phyloP scores from a whole-genome alignment of 257 asterid genomes.

The Nicotiana noctiflora region DNA sequence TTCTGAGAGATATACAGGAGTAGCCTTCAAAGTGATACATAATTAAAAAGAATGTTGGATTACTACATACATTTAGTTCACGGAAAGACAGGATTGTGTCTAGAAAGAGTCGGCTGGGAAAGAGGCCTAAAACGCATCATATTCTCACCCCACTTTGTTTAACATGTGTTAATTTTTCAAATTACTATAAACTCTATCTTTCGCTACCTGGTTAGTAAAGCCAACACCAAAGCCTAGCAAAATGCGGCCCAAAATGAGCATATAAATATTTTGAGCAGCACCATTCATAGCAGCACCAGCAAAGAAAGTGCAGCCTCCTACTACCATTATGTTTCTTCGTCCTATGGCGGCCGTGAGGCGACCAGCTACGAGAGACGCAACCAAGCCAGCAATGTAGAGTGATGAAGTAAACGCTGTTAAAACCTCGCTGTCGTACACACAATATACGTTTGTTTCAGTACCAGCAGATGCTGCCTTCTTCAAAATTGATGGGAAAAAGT shows the following conservation, averaged over 20 bases:
- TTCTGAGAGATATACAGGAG: constrained; percentile 16
- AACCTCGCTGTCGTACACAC: constrained; percentile 16
- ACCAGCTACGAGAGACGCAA: constrained; percentile 15
- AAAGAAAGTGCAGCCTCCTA: constrained; percentile 17
- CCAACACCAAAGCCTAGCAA: constrained; percentile 24
- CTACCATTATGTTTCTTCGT: constrained; percentile 16
- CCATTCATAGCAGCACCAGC: constrained; percentile 10
- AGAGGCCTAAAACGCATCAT: too few species aligned
- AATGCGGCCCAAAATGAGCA: constrained; percentile 23
- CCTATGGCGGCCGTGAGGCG: constrained; percentile 10
- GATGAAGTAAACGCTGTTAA: constrained; percentile 23
- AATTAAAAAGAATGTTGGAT: too few species aligned
- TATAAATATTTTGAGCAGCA: not conserved
- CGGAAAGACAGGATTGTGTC: too few species aligned
- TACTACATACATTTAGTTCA: not conserved
- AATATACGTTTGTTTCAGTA: constrained; percentile 1
- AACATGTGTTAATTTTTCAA: too few species aligned
- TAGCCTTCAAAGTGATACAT: constrained; percentile 6
- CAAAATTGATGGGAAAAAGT: constrained; percentile 19
- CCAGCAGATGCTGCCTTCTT: not conserved
- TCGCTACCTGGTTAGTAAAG: constrained; percentile 19
- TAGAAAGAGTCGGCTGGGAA: too few species aligned
- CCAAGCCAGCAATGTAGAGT: constrained; percentile 15
- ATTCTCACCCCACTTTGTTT: too few species aligned
- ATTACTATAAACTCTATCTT: too few species aligned